Evolutionary conservation across 176 grass and related monocot genomes (phyloP).

Genomic region (Oryza meyeriana): DNA sequence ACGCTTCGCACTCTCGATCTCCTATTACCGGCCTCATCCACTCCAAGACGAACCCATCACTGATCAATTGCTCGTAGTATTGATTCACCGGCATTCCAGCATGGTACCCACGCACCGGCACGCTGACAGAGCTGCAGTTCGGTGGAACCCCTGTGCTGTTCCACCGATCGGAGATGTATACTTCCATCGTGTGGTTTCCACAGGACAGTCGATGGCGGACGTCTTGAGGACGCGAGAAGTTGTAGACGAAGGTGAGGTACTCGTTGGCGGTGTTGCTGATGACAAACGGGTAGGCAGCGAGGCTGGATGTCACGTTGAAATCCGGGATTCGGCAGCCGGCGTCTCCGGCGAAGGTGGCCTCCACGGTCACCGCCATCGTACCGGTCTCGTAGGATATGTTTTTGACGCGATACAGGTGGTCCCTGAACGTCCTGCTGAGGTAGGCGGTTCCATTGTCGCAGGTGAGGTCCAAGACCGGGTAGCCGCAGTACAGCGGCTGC

Average conservation of each 20-base stretch:
- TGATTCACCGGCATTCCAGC: not conserved
- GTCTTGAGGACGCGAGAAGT: not conserved
- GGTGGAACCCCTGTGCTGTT: not conserved
- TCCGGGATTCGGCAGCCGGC: not conserved
- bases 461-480: constrained; percentile 29
- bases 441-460: not conserved
- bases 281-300: not conserved
- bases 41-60: constrained; percentile 36
- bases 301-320: constrained; percentile 37
- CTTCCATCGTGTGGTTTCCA: not conserved
- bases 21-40: not conserved
- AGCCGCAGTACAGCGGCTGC: constrained; percentile 33
- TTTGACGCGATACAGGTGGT: not conserved
- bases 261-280: not conserved
- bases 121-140: not conserved
- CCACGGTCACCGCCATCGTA: not conserved
- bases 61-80: constrained; percentile 21
- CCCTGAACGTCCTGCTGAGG: constrained; percentile 9
- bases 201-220: accelerated
- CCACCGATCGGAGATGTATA: not conserved
- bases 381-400: not conserved
- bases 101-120: constrained; percentile 26
- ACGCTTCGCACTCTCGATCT: constrained; percentile 13
- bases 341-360: not conserved
- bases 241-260: constrained; percentile 38